phyloP scores from a whole-genome alignment of 345 rosid genomes.

The Chamaenerion angustifolium region DNA sequence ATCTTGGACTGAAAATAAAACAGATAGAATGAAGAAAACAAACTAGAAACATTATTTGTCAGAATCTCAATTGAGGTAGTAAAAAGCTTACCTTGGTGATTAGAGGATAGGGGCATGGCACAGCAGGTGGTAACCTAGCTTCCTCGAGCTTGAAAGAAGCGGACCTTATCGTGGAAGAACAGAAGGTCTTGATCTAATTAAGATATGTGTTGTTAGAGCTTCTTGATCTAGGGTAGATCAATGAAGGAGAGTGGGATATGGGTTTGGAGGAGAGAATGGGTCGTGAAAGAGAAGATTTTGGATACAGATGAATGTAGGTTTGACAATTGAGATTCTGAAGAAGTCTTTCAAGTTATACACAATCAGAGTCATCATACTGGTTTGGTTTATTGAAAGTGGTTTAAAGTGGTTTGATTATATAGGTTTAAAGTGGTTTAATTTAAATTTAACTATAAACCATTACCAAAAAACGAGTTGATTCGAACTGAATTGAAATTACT shows the following conservation, averaged over 20 bases:
- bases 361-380: no score
- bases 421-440: no score
- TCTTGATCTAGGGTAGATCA: conserved; percentile 6
- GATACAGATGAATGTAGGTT: conserved; percentile 13
- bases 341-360: no score
- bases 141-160: conserved; percentile 65
- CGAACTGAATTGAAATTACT: no score
- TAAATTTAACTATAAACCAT: no score
- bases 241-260: conserved; percentile 5
- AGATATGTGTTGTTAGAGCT: conserved; percentile 3
- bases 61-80: background rate
- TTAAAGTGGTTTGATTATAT: no score
- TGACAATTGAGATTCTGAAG: no score
- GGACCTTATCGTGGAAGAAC: conserved; percentile 27
- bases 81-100: conserved; percentile 37
- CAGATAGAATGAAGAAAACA: background rate
- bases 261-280: background rate
- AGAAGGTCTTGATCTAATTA: conserved; percentile 8
- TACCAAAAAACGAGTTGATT: no score
- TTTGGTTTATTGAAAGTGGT: no score
- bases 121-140: conserved; percentile 65
- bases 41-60: background rate
- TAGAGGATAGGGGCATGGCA: conserved; percentile 62
- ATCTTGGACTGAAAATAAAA: no score
- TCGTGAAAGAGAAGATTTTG: conserved; percentile 7